These are phyloP conservation scores for Aspergillus candidus DNA, from an alignment of 2,329 filamentous ascomycete species.

Conservation along the genomic window DNA sequence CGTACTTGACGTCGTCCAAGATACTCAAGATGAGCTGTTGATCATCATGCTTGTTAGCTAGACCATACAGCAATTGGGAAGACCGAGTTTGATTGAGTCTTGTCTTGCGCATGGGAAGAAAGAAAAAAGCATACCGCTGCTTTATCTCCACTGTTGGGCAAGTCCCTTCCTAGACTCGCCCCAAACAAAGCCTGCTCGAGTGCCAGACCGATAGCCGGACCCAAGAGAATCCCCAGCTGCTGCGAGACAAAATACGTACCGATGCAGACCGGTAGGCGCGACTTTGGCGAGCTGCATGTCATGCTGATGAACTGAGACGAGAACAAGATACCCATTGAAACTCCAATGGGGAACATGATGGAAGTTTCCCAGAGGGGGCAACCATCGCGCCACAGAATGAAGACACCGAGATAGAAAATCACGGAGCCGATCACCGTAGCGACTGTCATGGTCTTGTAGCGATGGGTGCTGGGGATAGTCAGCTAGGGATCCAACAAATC, in stretches of 20 bases:
- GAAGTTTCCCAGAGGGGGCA: slow-evolving; percentile 10
- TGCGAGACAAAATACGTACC: slow-evolving; percentile 13
- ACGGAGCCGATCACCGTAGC: background rate
- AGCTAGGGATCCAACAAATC: too few species aligned
- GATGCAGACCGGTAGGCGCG: slow-evolving; percentile 6
- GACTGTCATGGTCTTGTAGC: slow-evolving; percentile 4
- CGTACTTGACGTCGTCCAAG: too few species aligned
- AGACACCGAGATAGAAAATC: slow-evolving; percentile 7
- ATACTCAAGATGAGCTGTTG: too few species aligned
- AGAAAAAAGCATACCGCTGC: too few species aligned
- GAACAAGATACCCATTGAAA: slow-evolving; percentile 10
- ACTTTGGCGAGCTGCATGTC: slow-evolving; percentile 5
- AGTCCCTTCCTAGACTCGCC: slow-evolving; percentile 9
- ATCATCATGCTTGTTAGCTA: too few species aligned
- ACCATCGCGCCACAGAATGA: slow-evolving; percentile 9
- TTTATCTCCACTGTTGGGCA: too few species aligned
- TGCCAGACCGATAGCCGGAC: slow-evolving; percentile 7
- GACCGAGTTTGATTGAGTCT: too few species aligned
- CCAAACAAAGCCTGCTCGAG: slow-evolving; percentile 10
- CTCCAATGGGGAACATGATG: slow-evolving; percentile 8
- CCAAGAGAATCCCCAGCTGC: slow-evolving; percentile 15
- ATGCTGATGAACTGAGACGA: slow-evolving; percentile 13
- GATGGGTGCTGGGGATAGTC: background rate
- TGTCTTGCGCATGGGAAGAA: too few species aligned
- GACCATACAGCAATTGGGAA: too few species aligned